Conservation (phyloP, 805 yeast species). For the Candida hungchunana region DNA sequence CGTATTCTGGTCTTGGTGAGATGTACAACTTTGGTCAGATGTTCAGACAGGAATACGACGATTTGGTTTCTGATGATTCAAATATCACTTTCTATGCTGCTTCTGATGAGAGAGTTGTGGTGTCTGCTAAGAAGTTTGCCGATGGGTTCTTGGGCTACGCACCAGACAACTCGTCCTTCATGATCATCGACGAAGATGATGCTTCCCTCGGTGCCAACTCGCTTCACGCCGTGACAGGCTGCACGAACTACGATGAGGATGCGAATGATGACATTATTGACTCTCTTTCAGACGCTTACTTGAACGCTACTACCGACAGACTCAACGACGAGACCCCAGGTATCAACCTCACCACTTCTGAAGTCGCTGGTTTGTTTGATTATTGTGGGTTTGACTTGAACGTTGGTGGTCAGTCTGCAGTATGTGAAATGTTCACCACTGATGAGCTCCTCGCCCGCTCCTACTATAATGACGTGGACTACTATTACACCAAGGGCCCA, state of each 20-base stretch:
- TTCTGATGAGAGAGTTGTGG: slow-evolving; percentile 50
- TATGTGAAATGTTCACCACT: slow-evolving; percentile 39
- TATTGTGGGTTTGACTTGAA: slow-evolving; percentile 50
- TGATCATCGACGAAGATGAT: slow-evolving; percentile 42
- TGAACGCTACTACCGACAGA: slow-evolving; percentile 29
- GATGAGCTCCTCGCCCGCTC: slow-evolving; percentile 43
- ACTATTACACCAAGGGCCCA: slow-evolving; percentile 46
- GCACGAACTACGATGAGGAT: slow-evolving; percentile 36
- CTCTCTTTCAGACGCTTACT: slow-evolving; percentile 21
- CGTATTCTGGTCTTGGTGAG: slow-evolving; percentile 50
- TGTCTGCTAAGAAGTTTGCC: slow-evolving; percentile 52
- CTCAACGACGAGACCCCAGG: slow-evolving; percentile 35
- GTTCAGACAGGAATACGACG: slow-evolving; percentile 45
- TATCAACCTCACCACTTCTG: slow-evolving; percentile 35
- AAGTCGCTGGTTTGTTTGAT: slow-evolving; percentile 38
- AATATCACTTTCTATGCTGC: slow-evolving; percentile 50
- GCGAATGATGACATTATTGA: slow-evolving; percentile 28
- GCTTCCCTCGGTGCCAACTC: slow-evolving; percentile 51
- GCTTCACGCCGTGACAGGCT: slow-evolving; percentile 44
- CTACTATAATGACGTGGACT: slow-evolving; percentile 38
- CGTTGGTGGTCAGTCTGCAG: slow-evolving; percentile 33
- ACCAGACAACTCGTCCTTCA: slow-evolving; percentile 38
- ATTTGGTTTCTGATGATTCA: slow-evolving; percentile 31
- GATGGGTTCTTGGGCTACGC: slow-evolving; percentile 43
- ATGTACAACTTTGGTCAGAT: slow-evolving; percentile 45